Base-by-base conservation (phyloP, 1,284 basidiomycete species). In the Erythrobasidium hasegawianum region DNA sequence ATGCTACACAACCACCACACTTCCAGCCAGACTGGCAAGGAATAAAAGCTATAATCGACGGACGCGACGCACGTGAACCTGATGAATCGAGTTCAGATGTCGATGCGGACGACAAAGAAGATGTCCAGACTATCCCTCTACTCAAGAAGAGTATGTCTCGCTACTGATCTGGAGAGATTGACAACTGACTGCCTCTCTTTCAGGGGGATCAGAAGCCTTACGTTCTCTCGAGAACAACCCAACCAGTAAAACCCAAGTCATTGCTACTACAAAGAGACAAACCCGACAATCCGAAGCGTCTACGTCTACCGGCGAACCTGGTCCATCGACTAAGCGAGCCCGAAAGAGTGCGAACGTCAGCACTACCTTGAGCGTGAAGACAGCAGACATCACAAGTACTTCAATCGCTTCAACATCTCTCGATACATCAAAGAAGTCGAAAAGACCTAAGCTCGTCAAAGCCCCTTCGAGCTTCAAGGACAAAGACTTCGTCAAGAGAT, bases 11-110 rank as follows among this genome's bases (percentile, higher is more conserved):
- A 33, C 4, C 33, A 33, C 11, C 33, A 5, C 33, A 33, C 33
- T 33, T 4, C 33, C 33, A 33, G 33, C 33, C 33, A 11, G 33
- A 33, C 20, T 61, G 38, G 38, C 39, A 43, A 29, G 41, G 49
- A 27, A 53, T 61, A 39, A 26, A 33, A 16, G 47, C 47, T 18
- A 61, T 61, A n/a, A 61, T 61, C 18, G 59, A 61, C 16, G 59
- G 39, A 29, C 14, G 50, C 13, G 27, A 39, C 24, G 29, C 33
- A 33, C 33, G 33, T 33, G 33, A 33, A 33, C 11, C 33, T 33
- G 33, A 33, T 33, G 33, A 33, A 33, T 11, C 33, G 11, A 33
- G 33, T 33, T 33, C 22, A 16, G 45, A 47, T 47, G 22, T 18
- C 5, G 20, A 29, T 4, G 20, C 27, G 22, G 9, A 52, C 20